Conservation (phyloP, 371 early-diverging fungal species). For the Syncephalis plumigaleata region DNA sequence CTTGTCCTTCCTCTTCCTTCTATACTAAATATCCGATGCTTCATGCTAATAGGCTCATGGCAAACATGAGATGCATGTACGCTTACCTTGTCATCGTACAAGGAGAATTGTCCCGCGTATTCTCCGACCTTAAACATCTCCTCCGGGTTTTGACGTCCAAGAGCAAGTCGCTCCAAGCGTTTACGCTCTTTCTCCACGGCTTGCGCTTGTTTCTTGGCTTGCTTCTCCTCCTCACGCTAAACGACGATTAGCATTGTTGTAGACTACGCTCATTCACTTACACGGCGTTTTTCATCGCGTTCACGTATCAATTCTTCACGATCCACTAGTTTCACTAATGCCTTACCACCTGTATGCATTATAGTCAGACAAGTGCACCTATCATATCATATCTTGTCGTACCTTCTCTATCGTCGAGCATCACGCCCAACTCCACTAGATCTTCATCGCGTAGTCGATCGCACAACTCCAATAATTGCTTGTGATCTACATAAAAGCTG, state of each 20-base stretch:
- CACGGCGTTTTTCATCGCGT: constrained; percentile 30
- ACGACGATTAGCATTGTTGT: constrained; percentile 12
- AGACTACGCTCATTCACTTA: background rate
- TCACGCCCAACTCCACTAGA: constrained; percentile 68
- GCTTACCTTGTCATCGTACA: constrained; percentile 52
- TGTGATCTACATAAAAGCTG: constrained; percentile 8
- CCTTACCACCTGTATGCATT: constrained; percentile 46
- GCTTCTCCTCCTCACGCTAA: constrained; percentile 42
- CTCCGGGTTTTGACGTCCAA: constrained; percentile 53
- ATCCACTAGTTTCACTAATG: constrained; percentile 79
- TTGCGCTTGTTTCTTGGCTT: constrained; percentile 39
- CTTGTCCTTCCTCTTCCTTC: too few species aligned
- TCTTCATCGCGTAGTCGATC: constrained; percentile 81
- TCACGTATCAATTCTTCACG: constrained; percentile 47
- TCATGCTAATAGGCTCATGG: too few species aligned
- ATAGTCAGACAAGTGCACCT: too few species aligned
- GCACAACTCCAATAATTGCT: constrained; percentile 52
- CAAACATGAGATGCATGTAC: too few species aligned
- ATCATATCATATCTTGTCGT: constrained; percentile 1
- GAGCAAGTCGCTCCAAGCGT: constrained; percentile 47
- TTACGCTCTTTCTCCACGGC: constrained; percentile 43
- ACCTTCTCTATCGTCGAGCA: constrained; percentile 81
- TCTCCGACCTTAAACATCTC: constrained; percentile 58
- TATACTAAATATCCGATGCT: too few species aligned
- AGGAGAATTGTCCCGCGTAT: constrained; percentile 36